Percentiles rank a stretch among this genome's conserved stretches.
phyloP scores from a whole-genome alignment of 2,329 filamentous ascomycete genomes.

The Botrytis byssoidea region DNA sequence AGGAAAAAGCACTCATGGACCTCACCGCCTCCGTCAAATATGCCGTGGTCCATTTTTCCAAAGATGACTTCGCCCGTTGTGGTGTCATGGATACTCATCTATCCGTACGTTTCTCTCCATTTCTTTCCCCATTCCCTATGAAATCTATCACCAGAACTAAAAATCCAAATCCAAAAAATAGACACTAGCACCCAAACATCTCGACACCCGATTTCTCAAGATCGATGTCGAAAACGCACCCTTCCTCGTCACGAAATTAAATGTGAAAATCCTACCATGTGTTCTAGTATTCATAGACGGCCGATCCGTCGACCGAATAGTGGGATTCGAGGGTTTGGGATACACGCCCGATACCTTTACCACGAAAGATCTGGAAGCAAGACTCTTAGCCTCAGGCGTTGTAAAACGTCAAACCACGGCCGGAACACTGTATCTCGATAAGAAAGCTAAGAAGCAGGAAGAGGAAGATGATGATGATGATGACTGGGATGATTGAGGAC shows the following conservation, averaged over 20 bases:
- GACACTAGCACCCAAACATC: slow-evolving; percentile 54
- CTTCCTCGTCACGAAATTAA: slow-evolving; percentile 57
- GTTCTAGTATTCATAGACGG: slow-evolving; percentile 57
- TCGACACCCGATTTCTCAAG: slow-evolving; percentile 56
- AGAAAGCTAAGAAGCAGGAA: slow-evolving; percentile 40
- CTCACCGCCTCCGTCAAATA: slow-evolving; percentile 43
- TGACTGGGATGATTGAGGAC: slow-evolving; percentile 46
- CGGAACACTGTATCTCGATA: slow-evolving; percentile 43
- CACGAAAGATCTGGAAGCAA: slow-evolving; percentile 52
- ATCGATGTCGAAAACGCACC: slow-evolving; percentile 61
- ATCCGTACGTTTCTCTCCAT: slow-evolving; percentile 28
- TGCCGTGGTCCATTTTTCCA: slow-evolving; percentile 44
- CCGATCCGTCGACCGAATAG: slow-evolving; percentile 53
- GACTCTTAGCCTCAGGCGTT: slow-evolving; percentile 51
- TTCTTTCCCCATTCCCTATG: not conserved
- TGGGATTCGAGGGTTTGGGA: slow-evolving; percentile 59
- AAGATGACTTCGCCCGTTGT: slow-evolving; percentile 44
- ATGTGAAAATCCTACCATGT: slow-evolving; percentile 57
- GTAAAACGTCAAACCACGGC: slow-evolving; percentile 52
- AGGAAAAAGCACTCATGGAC: slow-evolving; percentile 57
- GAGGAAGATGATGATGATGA: slow-evolving; percentile 47
- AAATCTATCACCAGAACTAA: slow-evolving; percentile 8
- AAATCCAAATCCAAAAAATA: slow-evolving; percentile 27
- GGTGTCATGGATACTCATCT: slow-evolving; percentile 45
- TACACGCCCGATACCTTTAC: slow-evolving; percentile 52